Percentiles rank a stretch among this genome's conserved stretches.
Evolutionary conservation across 208 protist genomes (phyloP).

Genomic region (Trypanosoma vivax): DNA sequence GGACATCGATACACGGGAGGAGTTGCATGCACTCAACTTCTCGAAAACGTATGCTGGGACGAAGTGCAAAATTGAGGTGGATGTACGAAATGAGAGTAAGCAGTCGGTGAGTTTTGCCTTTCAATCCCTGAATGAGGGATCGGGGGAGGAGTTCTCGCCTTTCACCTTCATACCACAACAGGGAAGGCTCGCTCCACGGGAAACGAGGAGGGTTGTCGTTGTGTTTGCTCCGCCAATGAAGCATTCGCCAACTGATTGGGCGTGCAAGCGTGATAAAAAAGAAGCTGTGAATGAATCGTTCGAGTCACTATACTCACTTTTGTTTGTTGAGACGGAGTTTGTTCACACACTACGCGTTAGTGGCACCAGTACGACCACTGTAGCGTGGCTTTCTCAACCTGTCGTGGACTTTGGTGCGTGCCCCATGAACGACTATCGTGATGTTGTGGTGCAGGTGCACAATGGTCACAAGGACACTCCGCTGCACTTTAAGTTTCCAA

Average conservation of each 20-base stretch:
- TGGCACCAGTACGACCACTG: conserved; percentile 60
- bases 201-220: conserved; percentile 34
- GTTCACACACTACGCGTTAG: conserved; percentile 65
- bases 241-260: conserved; percentile 54
- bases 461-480: conserved; percentile 81
- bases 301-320: conserved; percentile 64
- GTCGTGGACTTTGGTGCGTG: conserved; percentile 77
- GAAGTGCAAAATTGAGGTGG: conserved; percentile 31
- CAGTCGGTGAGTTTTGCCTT: conserved; percentile 81
- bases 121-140: conserved; percentile 41
- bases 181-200: conserved; percentile 59
- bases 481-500: conserved; percentile 55
- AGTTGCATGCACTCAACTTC: conserved; percentile 60
- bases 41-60: conserved; percentile 63
- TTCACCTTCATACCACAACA: conserved; percentile 70
- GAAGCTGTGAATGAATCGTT: conserved; percentile 27
- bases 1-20: conserved; percentile 41
- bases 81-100: conserved; percentile 67
- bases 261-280: conserved; percentile 13
- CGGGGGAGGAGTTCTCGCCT: conserved; percentile 32
- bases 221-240: conserved; percentile 63
- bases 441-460: conserved; percentile 37
- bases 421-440: conserved; percentile 41
- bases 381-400: conserved; percentile 51
- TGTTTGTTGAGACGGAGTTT: conserved; percentile 86